Evolutionary conservation across 2,329 filamentous ascomycete genomes (phyloP).

Genomic region (Bipolaris sorokiniana): DNA sequence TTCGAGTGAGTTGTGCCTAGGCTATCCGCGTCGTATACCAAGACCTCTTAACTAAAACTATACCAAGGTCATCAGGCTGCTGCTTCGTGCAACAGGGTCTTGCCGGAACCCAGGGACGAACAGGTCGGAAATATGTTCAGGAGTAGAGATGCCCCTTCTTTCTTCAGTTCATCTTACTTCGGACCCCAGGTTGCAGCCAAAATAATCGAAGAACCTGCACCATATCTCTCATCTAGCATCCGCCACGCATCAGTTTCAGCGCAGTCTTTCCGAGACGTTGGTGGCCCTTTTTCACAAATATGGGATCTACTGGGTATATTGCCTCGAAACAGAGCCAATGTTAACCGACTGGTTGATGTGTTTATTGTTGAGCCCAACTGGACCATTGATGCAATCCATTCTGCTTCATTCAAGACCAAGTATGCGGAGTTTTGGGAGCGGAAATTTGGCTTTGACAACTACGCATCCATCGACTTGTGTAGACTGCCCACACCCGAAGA

Average conservation of each 20-base stretch:
- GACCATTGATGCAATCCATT: conserved; percentile 48
- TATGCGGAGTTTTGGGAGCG: conserved; percentile 51
- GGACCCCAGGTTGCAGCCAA: conserved; percentile 29
- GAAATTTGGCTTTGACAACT: conserved; percentile 51
- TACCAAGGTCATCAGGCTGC: neutral
- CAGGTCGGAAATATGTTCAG: conserved; percentile 27
- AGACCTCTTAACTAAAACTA: neutral
- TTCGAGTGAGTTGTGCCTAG: neutral
- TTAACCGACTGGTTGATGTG: conserved; percentile 45
- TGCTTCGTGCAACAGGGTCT: conserved; percentile 1
- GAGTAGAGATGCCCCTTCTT: conserved; percentile 25
- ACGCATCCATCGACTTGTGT: conserved; percentile 51
- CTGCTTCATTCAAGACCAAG: conserved; percentile 42
- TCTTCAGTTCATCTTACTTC: conserved; percentile 30
- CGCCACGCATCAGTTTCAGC: conserved; percentile 24
- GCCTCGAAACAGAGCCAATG: conserved; percentile 48
- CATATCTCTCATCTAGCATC: conserved; percentile 24
- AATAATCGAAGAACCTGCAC: conserved; percentile 26
- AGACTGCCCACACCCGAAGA: conserved; percentile 42
- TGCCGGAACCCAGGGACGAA: conserved; percentile 14
- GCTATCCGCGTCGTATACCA: neutral
- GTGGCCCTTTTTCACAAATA: conserved; percentile 46
- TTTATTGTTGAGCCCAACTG: conserved; percentile 50
- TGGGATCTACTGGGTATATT: conserved; percentile 52
- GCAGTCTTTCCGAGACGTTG: conserved; percentile 38